A percentile compares a stretch with the other conserved stretches of the same genome.
phyloP scores from a whole-genome alignment of 2,329 filamentous ascomycete genomes.

The Ciborinia camelliae region DNA sequence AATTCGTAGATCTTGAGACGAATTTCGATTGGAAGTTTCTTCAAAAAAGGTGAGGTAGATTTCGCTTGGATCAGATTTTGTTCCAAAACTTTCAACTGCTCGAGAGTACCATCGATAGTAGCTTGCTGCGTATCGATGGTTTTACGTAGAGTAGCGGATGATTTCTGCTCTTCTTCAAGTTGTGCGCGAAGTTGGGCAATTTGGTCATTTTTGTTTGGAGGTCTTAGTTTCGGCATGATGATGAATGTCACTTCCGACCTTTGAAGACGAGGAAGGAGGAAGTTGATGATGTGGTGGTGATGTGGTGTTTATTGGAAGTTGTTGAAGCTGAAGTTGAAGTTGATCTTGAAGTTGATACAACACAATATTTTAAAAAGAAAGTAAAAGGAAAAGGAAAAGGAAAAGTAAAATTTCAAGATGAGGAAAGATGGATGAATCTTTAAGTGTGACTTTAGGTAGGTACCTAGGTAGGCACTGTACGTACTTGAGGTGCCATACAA shows the following conservation, averaged over 20 bases:
- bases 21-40: slow-evolving; percentile 16
- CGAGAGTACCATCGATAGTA: background rate
- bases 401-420: background rate
- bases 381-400: too few species aligned
- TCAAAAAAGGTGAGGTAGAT: slow-evolving; percentile 10
- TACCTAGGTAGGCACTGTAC: too few species aligned
- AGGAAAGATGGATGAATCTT: too few species aligned
- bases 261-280: background rate
- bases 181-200: slow-evolving; percentile 11
- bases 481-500: too few species aligned
- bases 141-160: background rate
- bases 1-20: slow-evolving; percentile 19
- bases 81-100: background rate
- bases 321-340: too few species aligned
- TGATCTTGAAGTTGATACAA: too few species aligned
- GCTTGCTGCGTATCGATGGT: background rate
- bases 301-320: background rate
- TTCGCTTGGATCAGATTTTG: background rate
- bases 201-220: slow-evolving; percentile 8
- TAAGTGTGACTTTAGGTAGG: too few species aligned
- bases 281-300: background rate
- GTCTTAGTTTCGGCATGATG: slow-evolving; percentile 8
- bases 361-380: too few species aligned
- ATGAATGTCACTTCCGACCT: background rate
- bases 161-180: slow-evolving; percentile 6